These are phyloP conservation scores for Botrytis tulipae DNA, from an alignment of 2,329 filamentous ascomycete species.

Conservation along the genomic window DNA sequence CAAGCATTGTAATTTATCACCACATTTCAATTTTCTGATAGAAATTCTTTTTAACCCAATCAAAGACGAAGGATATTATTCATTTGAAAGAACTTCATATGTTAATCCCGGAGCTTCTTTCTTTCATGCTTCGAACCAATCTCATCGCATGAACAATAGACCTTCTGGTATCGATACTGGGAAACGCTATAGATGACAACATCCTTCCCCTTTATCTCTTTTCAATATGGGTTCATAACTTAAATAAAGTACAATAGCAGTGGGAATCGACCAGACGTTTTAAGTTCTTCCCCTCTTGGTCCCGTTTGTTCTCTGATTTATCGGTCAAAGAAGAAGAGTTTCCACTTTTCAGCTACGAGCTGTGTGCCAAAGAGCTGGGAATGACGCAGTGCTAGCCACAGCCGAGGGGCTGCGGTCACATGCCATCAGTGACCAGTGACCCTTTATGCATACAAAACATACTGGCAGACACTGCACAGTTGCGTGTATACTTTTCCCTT, in stretches of 20 bases:
- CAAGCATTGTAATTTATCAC: not conserved
- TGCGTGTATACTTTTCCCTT: not conserved
- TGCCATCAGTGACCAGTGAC: not conserved
- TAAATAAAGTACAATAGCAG: not conserved
- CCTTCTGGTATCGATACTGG: not conserved
- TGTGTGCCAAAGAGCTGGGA: not conserved
- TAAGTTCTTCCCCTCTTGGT: not conserved
- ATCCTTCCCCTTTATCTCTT: not conserved
- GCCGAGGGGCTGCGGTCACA: not conserved
- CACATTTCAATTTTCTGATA: not conserved
- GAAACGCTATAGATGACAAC: not conserved
- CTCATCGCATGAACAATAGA: not conserved
- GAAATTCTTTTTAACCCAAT: not conserved
- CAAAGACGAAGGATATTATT: not conserved
- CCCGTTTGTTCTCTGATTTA: not conserved
- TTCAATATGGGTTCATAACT: not conserved
- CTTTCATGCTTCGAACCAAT: not conserved
- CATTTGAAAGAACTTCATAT: not conserved
- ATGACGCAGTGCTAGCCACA: constrained; percentile 15
- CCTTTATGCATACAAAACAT: not conserved
- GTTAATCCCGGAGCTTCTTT: not conserved
- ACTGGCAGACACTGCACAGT: not conserved
- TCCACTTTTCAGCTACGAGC: not conserved
- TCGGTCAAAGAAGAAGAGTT: not conserved
- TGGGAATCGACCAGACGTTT: not conserved